Evolutionary conservation across 1,139 yeast genomes (phyloP), one percentile per base, ranked within the genome.

Genomic region (Geotrichum histeridarum): DNA sequence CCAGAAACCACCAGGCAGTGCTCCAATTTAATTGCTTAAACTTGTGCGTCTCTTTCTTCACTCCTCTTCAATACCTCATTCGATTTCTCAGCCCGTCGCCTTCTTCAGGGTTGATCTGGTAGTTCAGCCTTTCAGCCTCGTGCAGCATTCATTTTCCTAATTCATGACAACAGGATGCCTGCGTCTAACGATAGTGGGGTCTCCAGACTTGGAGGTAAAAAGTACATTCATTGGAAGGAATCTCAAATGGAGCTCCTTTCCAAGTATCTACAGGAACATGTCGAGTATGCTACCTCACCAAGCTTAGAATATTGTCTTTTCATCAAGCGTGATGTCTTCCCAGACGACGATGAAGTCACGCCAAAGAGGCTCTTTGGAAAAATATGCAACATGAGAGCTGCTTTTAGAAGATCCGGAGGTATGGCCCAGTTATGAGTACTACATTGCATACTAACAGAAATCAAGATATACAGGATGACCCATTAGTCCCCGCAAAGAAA

Each of bases 321-420:
- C 38, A 55, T 55, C 39, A 55, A 55, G 36, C 42, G 54, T 32
- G 52, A 55, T 15, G 54, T 55, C 4, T 55, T 55, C 18, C 55
- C 55, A 5, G 36, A 52, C 39, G 57, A 55, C 31, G 55, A 51
- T 8, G 57, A 55, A 39, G 54, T 55, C 39, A 55, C 57, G 11
- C 57, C 57, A 12, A 55, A 49, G 31, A 38, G 57, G 8, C 38
- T 55, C 1, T 55, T 55, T 42, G 57, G 57, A 2, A 55, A 55
- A 30, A 55, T 55, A n/a, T 55, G 57, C 48, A 55, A 55, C 43
- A 55, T 55, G 57, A 17, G 55, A 22, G 57, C 57, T 6, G 57
- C 57, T 9, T 55, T 42, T 42, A 42, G 54, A 37, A 22, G 55
- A 36, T 47, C 54, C 2, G 53, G 47, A 18, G 35, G 53, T 37